Evolutionary conservation across 1,284 basidiomycete species (phyloP), one percentile per base, ranked within the genome.

Genomic region (Mrakiaceae sp.): DNA sequence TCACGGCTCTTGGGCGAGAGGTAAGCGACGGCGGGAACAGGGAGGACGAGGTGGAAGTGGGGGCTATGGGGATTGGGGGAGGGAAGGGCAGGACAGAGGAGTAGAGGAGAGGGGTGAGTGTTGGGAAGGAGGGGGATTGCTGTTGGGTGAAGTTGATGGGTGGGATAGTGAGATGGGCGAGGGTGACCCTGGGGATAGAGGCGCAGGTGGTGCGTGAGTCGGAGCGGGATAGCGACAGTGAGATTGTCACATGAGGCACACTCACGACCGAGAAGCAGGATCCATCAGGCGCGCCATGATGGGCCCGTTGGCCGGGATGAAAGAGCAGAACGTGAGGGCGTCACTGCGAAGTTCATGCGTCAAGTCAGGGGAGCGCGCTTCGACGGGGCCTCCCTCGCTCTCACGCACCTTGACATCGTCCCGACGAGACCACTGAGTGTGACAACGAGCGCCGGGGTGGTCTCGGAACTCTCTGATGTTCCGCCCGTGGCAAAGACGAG

Each of bases 381-480:
- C 27, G 27, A 27, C 27, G 27, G 27, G 27, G 27, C 27, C 27
- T 27, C 27, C 16, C 74, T 59, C 3, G 62, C 62, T 11, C 67
- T 68, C 47, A 86, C 79, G 66, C 76, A 73, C 69, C 72, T 56
- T 72, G 76, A 27, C 27, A 91, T 73, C 9, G 77, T 80, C 9
- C 88, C 90, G 51, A 90, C 79, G 27, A 94, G 76, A 9, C 90
- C 91, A 2, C 89, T 91, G 43, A 91, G 78, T 0, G 89, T 90
- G 5, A 91, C 80, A 11, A 90, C 75, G 48, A 83, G 79, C 27
- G 79, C 74, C 27, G 27, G 27, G 27, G 27, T 27, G 27, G 27
- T 27, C 27, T 27, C 27, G 27, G 27, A 27, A 27, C 63, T 77
- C 74, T 64, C 77, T 79, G 58, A 76, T 74, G 9, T 79, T 78